Base-by-base conservation (phyloP, 305 asterid species). In the Rubia peregrina region DNA sequence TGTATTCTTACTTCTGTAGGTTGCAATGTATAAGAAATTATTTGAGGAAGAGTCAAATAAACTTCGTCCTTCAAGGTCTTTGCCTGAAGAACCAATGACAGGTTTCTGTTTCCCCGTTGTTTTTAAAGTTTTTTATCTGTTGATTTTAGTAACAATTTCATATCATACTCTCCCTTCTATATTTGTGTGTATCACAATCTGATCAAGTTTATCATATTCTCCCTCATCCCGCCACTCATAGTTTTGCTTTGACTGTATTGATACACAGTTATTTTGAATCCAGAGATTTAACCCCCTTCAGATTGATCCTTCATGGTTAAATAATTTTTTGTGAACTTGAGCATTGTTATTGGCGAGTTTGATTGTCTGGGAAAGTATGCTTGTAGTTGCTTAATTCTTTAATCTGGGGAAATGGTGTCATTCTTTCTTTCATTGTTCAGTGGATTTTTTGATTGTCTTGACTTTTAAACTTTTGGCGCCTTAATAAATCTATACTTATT, bases 21-120 rank as follows among this genome's bases (percentile, higher is more conserved):
- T 94, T 78, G 93, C 96, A 3, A 88, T 91, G 98, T 95, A 95
- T 86, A 89, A 83, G 81, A 88, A 79, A 79, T 82, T 95, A 76
- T 90, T 83, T 72, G 96, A 51, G 22, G 59, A 88, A 81, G 99
- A 91, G 85, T 92, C 86, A 65, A 93, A 86, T 71, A 87, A 83
- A 73, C 84, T 67, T 71, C 92, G 72, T 61, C 63, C 87, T 26
- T 70, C 86, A 67, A 42, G 81, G 70, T 66, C 85, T 65, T 85
- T 55, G 67, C 63, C 78, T 10, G 87, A 65, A 60, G 89, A 83
- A 66, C 74, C 77, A 62, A 76, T 75, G 73, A 82, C 88, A 85
- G 97, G 97, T 88, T 74, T 60, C 61, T 70, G 44, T 69, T 65
- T 62, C 61, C n/a, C 30, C 60, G 71, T 75, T 70, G 55, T 19